Conservation (phyloP, 345 rosid genomes). For the Kernera saxatilis region DNA sequence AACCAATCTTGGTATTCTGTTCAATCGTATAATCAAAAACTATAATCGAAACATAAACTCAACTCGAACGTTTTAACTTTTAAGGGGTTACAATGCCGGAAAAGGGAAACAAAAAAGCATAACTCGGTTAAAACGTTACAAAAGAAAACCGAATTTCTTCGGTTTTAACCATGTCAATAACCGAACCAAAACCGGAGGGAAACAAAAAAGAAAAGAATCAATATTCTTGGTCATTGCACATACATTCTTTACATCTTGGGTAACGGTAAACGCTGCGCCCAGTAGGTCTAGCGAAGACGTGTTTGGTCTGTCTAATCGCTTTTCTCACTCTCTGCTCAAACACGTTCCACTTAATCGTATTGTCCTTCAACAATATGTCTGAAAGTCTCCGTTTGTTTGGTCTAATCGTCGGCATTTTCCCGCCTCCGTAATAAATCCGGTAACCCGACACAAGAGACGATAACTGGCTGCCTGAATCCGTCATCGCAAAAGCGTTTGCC, state of each 20-base stretch:
- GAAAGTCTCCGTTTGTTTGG: constrained; percentile 84
- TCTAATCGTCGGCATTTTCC: constrained; percentile 85
- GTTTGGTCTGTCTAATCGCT: constrained; percentile 86
- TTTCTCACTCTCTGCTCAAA: constrained; percentile 85
- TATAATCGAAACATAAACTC: background rate
- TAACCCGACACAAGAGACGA: constrained; percentile 95
- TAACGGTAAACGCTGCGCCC: constrained; percentile 77
- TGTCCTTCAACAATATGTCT: constrained; percentile 59
- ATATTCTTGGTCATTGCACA: constrained; percentile 42
- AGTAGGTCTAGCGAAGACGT: constrained; percentile 61
- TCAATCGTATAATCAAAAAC: background rate
- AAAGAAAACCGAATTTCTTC: background rate
- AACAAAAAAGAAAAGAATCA: background rate
- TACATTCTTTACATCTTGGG: constrained; percentile 80
- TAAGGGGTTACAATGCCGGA: background rate
- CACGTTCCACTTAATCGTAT: constrained; percentile 71
- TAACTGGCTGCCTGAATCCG: constrained; percentile 91
- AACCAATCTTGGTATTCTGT: background rate
- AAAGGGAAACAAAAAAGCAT: background rate
- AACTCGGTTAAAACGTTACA: background rate
- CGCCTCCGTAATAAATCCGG: constrained; percentile 76
- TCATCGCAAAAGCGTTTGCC: constrained; percentile 90
- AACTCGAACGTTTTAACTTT: background rate
- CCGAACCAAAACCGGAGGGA: background rate
- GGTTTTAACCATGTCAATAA: background rate